phyloP scores from a whole-genome alignment of 2,329 filamentous ascomycete species.

The Arthrobotrys iridis region DNA sequence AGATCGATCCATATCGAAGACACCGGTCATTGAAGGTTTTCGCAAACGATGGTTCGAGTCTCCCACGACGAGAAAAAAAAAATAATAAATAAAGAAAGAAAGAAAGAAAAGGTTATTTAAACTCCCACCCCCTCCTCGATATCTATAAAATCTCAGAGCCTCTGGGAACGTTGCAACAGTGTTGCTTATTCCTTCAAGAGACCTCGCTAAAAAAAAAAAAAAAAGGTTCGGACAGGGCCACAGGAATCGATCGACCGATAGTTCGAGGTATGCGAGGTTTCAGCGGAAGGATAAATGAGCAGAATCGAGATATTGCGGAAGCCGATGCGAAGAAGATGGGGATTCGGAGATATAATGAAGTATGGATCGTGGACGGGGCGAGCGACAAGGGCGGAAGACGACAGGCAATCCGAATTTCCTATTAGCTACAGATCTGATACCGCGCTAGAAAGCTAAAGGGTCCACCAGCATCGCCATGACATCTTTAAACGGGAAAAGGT shows the following conservation, averaged over 20 bases:
- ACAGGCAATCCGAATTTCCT: slow-evolving; percentile 29
- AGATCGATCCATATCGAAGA: slow-evolving; percentile 78
- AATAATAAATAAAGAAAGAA: too few species aligned
- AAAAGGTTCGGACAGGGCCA: slow-evolving; percentile 1
- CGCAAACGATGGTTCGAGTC: neutral
- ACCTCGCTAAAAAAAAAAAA: slow-evolving; percentile 22
- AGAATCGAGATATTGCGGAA: slow-evolving; percentile 1
- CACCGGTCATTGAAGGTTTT: slow-evolving; percentile 67
- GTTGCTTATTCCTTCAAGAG: slow-evolving; percentile 25
- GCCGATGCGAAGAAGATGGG: slow-evolving; percentile 12
- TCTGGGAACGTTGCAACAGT: neutral
- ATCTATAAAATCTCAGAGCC: neutral
- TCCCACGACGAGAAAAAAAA: neutral
- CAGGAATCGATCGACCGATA: slow-evolving; percentile 16
- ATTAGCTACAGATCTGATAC: slow-evolving; percentile 48
- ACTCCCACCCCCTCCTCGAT: neutral
- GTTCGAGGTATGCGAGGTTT: neutral
- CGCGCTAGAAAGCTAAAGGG: slow-evolving; percentile 39
- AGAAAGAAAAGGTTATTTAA: neutral
- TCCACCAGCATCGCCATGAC: slow-evolving; percentile 31
- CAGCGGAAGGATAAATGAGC: neutral
- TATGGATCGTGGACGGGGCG: neutral
- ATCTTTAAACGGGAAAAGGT: slow-evolving; percentile 30
- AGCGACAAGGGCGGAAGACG: neutral
- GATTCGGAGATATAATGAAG: slow-evolving; percentile 13